A percentile compares a stretch with the other conserved stretches of the same genome.
Conservation (phyloP, 345 rosid genomes). For the Kernera saxatilis region DNA sequence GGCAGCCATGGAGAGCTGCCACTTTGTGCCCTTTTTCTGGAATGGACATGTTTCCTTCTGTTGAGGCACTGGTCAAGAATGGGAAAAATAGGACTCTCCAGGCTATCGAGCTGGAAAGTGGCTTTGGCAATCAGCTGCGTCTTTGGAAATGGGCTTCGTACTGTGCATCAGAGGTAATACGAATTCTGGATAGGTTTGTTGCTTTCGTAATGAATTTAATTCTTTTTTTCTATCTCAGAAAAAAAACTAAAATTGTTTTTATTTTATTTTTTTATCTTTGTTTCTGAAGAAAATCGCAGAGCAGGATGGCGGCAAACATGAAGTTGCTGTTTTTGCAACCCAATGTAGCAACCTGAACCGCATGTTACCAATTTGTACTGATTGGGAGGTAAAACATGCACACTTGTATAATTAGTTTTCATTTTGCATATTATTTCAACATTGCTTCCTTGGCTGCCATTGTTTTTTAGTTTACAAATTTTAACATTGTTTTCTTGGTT, state of each 20-base stretch:
- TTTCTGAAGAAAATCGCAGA: slow-evolving; percentile 78
- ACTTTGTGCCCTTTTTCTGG: slow-evolving; percentile 88
- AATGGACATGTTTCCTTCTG: slow-evolving; percentile 71
- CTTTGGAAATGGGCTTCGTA: slow-evolving; percentile 98
- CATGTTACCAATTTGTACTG: slow-evolving; percentile 80
- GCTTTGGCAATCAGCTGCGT: slow-evolving; percentile 79
- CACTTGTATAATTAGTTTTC: background rate
- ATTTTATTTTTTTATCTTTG: background rate
- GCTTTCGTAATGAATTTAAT: background rate
- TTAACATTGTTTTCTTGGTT: background rate
- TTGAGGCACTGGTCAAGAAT: slow-evolving; percentile 73
- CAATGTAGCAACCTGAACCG: slow-evolving; percentile 88
- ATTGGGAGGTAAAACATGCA: slow-evolving; percentile 80
- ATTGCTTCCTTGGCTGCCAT: background rate
- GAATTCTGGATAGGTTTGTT: slow-evolving; percentile 8
- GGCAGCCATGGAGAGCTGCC: slow-evolving; percentile 97
- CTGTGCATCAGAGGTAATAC: slow-evolving; percentile 81
- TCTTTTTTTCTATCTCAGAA: background rate
- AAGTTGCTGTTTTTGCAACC: slow-evolving; percentile 81
- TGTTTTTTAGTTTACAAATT: background rate
- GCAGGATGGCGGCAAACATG: slow-evolving; percentile 76
- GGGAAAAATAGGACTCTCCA: slow-evolving; percentile 76
- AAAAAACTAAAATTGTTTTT: slow-evolving; percentile 8
- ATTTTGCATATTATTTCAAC: background rate
- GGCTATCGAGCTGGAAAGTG: slow-evolving; percentile 90